Percentiles rank a stretch among this genome's conserved stretches.
Conservation (phyloP, 495 filamentous ascomycete species). For the Penicillium macrosclerotiorum region DNA sequence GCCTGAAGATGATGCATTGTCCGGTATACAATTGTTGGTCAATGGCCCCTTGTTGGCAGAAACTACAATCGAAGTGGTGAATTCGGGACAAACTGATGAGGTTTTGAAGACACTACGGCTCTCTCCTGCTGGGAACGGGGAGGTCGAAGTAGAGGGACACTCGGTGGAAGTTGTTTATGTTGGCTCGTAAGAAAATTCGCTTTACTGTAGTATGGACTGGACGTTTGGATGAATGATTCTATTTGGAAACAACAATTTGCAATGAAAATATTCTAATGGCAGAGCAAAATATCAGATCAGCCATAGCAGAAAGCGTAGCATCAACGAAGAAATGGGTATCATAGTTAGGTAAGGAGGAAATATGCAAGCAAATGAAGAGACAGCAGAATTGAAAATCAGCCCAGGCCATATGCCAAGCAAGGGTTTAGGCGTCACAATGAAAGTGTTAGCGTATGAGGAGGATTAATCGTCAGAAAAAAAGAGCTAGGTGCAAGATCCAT, state of each 20-base stretch:
- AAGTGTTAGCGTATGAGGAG: too few species aligned
- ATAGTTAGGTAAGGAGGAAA: conserved; percentile 22
- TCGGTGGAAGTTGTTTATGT: conserved; percentile 17
- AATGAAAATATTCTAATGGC: conserved; percentile 5
- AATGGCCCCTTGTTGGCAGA: conserved; percentile 29
- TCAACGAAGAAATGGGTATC: conserved; percentile 27
- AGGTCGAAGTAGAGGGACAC: conserved; percentile 14
- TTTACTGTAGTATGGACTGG: background rate
- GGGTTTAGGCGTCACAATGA: too few species aligned
- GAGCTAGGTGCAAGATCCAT: conserved; percentile 1
- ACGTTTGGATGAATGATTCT: background rate
- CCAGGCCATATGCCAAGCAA: too few species aligned
- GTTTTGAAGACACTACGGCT: conserved; percentile 27
- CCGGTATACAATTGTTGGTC: conserved; percentile 38
- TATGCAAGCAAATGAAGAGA: background rate
- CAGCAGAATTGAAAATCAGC: too few species aligned
- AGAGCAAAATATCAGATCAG: conserved; percentile 4
- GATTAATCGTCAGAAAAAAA: too few species aligned
- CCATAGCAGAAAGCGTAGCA: conserved; percentile 1
- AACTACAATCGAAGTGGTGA: conserved; percentile 32
- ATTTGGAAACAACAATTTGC: background rate
- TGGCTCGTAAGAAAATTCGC: background rate
- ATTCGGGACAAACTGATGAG: conserved; percentile 34
- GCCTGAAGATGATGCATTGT: conserved; percentile 35
- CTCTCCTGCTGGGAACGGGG: conserved; percentile 13